Base-by-base conservation (phyloP, 805 yeast species). In the Candida stauntonica region DNA sequence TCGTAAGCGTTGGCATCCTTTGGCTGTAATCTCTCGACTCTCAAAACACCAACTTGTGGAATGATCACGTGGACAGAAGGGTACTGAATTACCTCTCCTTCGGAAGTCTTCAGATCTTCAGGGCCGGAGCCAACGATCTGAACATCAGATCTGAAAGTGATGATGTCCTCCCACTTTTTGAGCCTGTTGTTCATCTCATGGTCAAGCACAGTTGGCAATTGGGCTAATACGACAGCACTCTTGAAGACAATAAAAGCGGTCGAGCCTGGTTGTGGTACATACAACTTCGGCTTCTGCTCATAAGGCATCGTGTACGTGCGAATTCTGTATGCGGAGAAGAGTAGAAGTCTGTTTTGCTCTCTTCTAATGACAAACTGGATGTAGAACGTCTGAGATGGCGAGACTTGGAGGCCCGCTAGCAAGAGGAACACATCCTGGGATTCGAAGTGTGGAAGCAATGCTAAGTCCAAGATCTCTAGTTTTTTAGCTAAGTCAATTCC, bases 151-250 rank as follows among this genome's bases (percentile, higher is more conserved):
- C 75, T 77, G 46, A 89, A 72, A 5, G 70, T 62, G 11, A 89
- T 67, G 11, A 76, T 65, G 56, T 91, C 97, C 58, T 88, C 95
- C 96, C 96, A 89, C 50, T 80, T 72, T 41, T 65, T 64, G n/a
- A 45, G 24, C 41, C 59, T 61, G 33, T 63, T 46, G 29, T 55
- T 56, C 45, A 57, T 55, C 24, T 54, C 48, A 30, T 63, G 56
- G 36, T 61, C 62, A 16, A 61, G 51, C 26, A 50, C 50, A 11
- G 67, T 55, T 34, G 74, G 66, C 8, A 81, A 64, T 48, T 85
- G 94, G 2, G 84, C 70, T 38, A 89, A 52, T 2, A 85, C 77
- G 11, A 87, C 67, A 0, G 86, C 74, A 35, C 76, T 70, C 9
- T 71, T 72, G 29, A 80, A 67, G 2, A 78, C 66, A 2, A 84